Base-by-base conservation (phyloP, 306 rosid genomes). In the Sindora glabra region DNA sequence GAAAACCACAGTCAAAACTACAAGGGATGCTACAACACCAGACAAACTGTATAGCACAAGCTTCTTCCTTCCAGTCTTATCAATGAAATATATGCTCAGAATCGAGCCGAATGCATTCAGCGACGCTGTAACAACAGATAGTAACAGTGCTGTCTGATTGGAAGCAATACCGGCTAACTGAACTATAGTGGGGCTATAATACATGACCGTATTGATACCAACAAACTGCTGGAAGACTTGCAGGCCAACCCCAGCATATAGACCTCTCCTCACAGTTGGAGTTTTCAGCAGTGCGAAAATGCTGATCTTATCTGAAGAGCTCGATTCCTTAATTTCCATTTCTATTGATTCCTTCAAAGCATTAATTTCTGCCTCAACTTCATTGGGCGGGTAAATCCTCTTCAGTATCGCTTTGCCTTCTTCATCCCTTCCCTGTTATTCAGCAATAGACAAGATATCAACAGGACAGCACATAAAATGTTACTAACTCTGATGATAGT, bases 201-300 rank as follows among this genome's bases (percentile, higher is more conserved):
- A 76, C 87, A 81, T 79, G 0, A 84, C 87, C 3, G 83, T 81
- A 36, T 84, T 84, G 53, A 84, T 84, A 1, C 87, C 91, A 19
- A 72, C 72, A 58, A 76, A 84, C 11, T 84, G 87, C 37, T 84
- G 91, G 75, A 78, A 81, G 15, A 84, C 38, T 63, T 52, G 79
- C 9, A 84, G 91, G 1, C 91, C 91, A 56, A 84, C 64, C 5
- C 87, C 92, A 3, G 83, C 85, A 58, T 44, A 21, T 23, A 85
- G 58, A 5, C 76, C 92, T 53, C 83, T 76, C 51, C 89, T 83
- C 16, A 81, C 81, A 15, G 79, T 25, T 25, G 41, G 72, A 0
- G 87, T 84, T 51, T 70, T 77, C 36, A 70, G 14, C 6, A 84
- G 40, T 12, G 59, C 62, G 8, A 54, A 0, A 0, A 75, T 32